phyloP scores from a whole-genome alignment of 2,329 filamentous ascomycete genomes.

The Samsoniella hepiali region DNA sequence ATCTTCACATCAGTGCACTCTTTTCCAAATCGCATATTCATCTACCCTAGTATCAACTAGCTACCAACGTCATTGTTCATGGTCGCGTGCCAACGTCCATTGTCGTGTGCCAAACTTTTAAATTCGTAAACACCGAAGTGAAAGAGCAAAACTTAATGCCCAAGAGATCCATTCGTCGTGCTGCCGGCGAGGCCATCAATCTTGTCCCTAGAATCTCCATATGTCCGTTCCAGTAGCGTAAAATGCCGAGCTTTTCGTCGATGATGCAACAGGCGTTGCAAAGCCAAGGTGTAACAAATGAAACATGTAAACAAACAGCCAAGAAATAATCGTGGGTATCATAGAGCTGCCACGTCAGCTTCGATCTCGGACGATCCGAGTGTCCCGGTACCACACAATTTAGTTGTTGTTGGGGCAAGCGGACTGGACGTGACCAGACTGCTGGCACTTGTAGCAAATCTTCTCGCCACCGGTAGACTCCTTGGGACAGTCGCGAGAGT shows the following conservation, averaged over 20 bases:
- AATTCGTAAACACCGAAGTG: constrained; percentile 15
- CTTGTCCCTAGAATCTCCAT: constrained; percentile 12
- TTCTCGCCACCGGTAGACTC: constrained; percentile 84
- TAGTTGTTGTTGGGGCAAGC: constrained; percentile 85
- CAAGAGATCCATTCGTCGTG: constrained; percentile 11
- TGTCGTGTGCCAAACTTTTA: constrained; percentile 15
- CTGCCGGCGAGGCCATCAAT: constrained; percentile 14
- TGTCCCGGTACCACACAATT: constrained; percentile 25
- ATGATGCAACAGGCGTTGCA: constrained; percentile 14
- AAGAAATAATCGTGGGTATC: constrained; percentile 40
- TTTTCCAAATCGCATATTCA: constrained; percentile 7
- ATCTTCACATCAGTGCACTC: neutral
- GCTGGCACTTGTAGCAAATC: constrained; percentile 96
- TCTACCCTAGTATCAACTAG: constrained; percentile 14
- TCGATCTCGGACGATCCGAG: constrained; percentile 23
- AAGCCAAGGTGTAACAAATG: constrained; percentile 16
- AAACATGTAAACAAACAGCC: constrained; percentile 27
- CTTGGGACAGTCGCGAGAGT: constrained; percentile 93
- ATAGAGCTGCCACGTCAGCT: constrained; percentile 41
- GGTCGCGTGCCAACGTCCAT: constrained; percentile 13
- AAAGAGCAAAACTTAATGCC: constrained; percentile 15
- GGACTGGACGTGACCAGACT: constrained; percentile 84
- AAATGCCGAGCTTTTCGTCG: constrained; percentile 14
- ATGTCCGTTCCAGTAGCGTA: constrained; percentile 5
- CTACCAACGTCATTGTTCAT: constrained; percentile 3